Percentiles rank a stretch among this genome's conserved stretches.
Evolutionary conservation across 1,284 basidiomycete species (phyloP).

Genomic region (Ganoderma multipileum): DNA sequence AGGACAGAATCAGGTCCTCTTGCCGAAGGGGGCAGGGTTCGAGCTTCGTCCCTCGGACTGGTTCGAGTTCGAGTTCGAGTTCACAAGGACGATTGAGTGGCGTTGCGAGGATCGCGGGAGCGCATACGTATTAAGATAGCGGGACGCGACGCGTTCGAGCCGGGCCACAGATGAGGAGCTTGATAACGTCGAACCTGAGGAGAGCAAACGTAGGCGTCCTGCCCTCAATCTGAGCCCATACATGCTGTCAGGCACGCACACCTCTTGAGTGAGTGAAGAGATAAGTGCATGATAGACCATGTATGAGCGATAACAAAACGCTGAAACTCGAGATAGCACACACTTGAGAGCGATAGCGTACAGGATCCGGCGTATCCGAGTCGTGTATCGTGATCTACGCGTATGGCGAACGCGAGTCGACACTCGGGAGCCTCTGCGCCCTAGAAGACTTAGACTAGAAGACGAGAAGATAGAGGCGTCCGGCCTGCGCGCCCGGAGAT

Average conservation of each 20-base stretch:
- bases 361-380: neutral
- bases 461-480: neutral
- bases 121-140: neutral
- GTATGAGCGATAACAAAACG: neutral
- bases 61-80: neutral
- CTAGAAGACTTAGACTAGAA: neutral
- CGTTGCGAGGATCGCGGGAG: neutral
- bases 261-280: neutral
- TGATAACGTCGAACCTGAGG: neutral
- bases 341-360: neutral
- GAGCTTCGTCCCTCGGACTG: neutral
- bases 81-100: neutral
- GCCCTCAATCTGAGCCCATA: neutral
- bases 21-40: neutral
- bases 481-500: slow-evolving; percentile 1
- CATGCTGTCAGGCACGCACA: neutral
- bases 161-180: neutral
- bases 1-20: neutral
- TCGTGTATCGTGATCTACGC: neutral
- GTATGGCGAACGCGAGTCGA: neutral
- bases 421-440: neutral
- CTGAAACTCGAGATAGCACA: neutral
- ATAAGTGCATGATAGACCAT: neutral
- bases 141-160: neutral
- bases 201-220: neutral